Base-by-base conservation (phyloP, 179 eudicot species). In the Heliamphora pulchella region DNA sequence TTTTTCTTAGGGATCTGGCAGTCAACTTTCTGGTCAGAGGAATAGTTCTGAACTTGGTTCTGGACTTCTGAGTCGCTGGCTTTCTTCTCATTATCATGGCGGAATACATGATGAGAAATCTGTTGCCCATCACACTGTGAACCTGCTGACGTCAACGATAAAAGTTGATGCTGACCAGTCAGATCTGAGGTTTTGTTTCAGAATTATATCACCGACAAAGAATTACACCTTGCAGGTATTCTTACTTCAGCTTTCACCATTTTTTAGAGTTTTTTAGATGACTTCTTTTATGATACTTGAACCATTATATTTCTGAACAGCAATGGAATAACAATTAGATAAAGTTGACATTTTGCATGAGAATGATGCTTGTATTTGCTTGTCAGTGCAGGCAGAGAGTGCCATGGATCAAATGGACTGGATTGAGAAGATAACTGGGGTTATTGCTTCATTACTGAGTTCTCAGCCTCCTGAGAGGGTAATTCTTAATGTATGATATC, bases 351-450 rank as follows among this genome's bases (percentile, higher is more conserved):
- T 62, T 75, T 67, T 78, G 14, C 73, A 77, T 69, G 79, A 54
- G 64, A 79, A 31, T 66, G 75, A 57, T 81, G 43, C 65, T 72
- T 61, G 53, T 20, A 44, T 79, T 62, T 81, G 78, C 80, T 77
- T 80, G 83, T 75, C 54, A 70, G 69, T 89, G 81, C 90, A 96
- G 99, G 99, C 99, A 31, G 99, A 96, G 84, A 96, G 97, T 85
- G 96, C 98, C 82, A 85, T 90, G 83, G 99, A 96, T 88, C 99
- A 96, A 86, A 92, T 96, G 98, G 99, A 96, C 85, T 96, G 99
- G 99, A 89, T 96, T 82, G 98, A 96, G 85, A 96, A 96, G 85
- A 96, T 96, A 80, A 96, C 99, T 43, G 99, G 99, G 58, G 98
- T 96, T 78, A 96, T 96, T 83, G 99, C 97, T 59, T 96, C 99